These are phyloP conservation scores for Pythium chondricola DNA, from an alignment of 352 stramenopile genomes.

Conservation along the genomic window DNA sequence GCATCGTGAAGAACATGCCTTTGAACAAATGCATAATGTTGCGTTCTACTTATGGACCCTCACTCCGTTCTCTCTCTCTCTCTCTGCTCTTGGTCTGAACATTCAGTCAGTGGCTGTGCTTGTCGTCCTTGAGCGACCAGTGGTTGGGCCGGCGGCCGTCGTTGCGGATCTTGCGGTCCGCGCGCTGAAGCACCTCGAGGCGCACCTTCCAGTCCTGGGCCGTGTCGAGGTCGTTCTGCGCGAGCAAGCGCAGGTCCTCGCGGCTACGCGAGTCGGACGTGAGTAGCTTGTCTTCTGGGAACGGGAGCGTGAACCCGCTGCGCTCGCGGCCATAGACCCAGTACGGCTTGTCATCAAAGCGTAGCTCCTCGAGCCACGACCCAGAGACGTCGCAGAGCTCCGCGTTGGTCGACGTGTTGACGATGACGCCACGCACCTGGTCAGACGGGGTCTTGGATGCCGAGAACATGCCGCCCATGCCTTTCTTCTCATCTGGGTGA, in stretches of 20 bases:
- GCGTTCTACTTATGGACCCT: background rate
- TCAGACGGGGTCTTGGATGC: slow-evolving; percentile 72
- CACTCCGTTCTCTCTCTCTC: background rate
- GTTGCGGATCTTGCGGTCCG: slow-evolving; percentile 67
- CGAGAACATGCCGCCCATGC: slow-evolving; percentile 81
- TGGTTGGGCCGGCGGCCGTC: slow-evolving; percentile 73
- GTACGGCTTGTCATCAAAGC: slow-evolving; percentile 61
- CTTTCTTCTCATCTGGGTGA: slow-evolving; percentile 82
- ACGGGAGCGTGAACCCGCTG: slow-evolving; percentile 55
- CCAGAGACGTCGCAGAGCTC: slow-evolving; percentile 70
- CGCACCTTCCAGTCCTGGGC: slow-evolving; percentile 84
- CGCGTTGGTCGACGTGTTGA: slow-evolving; percentile 49
- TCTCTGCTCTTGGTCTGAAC: background rate
- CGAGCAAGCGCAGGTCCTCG: slow-evolving; percentile 68
- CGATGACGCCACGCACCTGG: slow-evolving; percentile 56
- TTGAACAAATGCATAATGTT: no score
- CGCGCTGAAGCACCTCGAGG: slow-evolving; percentile 72
- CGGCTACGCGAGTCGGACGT: slow-evolving; percentile 65
- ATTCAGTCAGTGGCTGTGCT: slow-evolving; percentile 41
- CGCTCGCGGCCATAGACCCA: slow-evolving; percentile 58
- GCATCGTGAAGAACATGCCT: no score
- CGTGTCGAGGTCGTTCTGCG: slow-evolving; percentile 58
- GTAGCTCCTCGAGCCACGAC: slow-evolving; percentile 75
- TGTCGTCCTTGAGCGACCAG: slow-evolving; percentile 51
- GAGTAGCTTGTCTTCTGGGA: slow-evolving; percentile 55